Percentiles rank a stretch among this genome's conserved stretches.
phyloP scores from a whole-genome alignment of 2,329 filamentous ascomycete genomes.

The Bipolaris gigantea region DNA sequence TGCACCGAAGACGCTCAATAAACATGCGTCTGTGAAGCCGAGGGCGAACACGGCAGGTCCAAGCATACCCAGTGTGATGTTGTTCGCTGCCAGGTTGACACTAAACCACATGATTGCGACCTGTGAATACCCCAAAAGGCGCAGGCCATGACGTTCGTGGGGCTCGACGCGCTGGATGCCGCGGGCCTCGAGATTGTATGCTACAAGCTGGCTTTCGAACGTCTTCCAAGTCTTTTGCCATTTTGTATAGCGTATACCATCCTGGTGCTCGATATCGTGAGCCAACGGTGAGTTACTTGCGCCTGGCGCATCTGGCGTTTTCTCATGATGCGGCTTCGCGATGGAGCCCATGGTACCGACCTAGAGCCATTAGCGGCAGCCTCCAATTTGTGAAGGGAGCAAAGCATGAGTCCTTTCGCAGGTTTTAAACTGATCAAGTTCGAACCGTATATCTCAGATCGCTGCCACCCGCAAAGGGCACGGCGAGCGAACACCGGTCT shows the following conservation, averaged over 20 bases:
- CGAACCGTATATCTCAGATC: conserved; percentile 58
- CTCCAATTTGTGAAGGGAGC: conserved; percentile 17
- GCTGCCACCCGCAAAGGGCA: conserved; percentile 5
- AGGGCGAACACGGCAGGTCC: conserved; percentile 62
- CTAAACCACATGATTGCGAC: conserved; percentile 63
- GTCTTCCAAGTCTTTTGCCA: conserved; percentile 28
- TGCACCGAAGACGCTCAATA: conserved; percentile 61
- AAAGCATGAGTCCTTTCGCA: conserved; percentile 59
- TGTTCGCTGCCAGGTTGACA: conserved; percentile 65
- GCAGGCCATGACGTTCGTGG: conserved; percentile 57
- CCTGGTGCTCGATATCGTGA: neutral
- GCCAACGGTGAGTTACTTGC: conserved; percentile 10
- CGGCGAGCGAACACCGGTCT: conserved; percentile 42
- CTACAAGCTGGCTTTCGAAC: conserved; percentile 49
- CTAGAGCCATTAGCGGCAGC: conserved; percentile 43
- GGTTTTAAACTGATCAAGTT: conserved; percentile 59
- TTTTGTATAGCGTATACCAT: conserved; percentile 8
- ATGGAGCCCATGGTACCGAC: conserved; percentile 26
- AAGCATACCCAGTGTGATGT: conserved; percentile 66
- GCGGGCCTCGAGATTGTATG: conserved; percentile 61
- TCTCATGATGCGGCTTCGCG: conserved; percentile 11
- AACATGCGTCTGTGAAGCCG: conserved; percentile 59
- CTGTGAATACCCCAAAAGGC: conserved; percentile 58
- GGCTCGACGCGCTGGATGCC: conserved; percentile 62
- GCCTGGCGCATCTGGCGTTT: conserved; percentile 28